These are phyloP conservation scores for Taiozyma sp. DNA, from an alignment of 1,139 yeast species.

Conservation along the genomic window DNA sequence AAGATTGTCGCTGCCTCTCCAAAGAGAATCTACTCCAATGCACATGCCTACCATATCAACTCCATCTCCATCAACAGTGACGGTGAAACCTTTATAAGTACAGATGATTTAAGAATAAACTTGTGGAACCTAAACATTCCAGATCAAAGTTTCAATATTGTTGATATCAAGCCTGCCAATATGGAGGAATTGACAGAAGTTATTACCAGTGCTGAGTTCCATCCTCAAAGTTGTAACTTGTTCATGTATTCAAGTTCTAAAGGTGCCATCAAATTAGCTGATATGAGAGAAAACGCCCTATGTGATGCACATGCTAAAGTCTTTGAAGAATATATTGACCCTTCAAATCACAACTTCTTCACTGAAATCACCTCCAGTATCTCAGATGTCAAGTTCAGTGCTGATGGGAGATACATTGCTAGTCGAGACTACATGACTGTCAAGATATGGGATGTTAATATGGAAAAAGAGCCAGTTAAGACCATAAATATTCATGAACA, in stretches of 20 bases:
- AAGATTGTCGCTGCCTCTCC: slow-evolving; percentile 95
- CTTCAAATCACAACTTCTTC: slow-evolving; percentile 89
- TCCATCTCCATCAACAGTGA: slow-evolving; percentile 93
- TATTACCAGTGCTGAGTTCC: slow-evolving; percentile 96
- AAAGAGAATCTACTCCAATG: slow-evolving; percentile 85
- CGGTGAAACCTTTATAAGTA: slow-evolving; percentile 89
- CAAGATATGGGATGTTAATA: slow-evolving; percentile 96
- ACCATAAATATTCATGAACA: slow-evolving; percentile 96
- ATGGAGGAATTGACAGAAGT: slow-evolving; percentile 99
- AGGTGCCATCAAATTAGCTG: slow-evolving; percentile 93
- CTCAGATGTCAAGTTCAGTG: slow-evolving; percentile 88
- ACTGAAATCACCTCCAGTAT: slow-evolving; percentile 96
- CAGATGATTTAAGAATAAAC: slow-evolving; percentile 94
- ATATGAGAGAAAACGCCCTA: slow-evolving; percentile 93
- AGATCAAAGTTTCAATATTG: slow-evolving; percentile 94
- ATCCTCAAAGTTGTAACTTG: slow-evolving; percentile 85
- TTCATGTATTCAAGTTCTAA: slow-evolving; percentile 97
- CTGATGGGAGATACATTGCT: slow-evolving; percentile 90
- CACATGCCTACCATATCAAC: slow-evolving; percentile 97
- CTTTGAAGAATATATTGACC: slow-evolving; percentile 91
- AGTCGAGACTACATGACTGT: slow-evolving; percentile 97
- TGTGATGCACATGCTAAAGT: slow-evolving; percentile 89
- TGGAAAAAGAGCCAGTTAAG: slow-evolving; percentile 93
- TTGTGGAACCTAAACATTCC: slow-evolving; percentile 94
- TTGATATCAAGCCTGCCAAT: slow-evolving; percentile 95